Conservation (phyloP, 495 filamentous ascomycete species). For the Xylaria venustula region DNA sequence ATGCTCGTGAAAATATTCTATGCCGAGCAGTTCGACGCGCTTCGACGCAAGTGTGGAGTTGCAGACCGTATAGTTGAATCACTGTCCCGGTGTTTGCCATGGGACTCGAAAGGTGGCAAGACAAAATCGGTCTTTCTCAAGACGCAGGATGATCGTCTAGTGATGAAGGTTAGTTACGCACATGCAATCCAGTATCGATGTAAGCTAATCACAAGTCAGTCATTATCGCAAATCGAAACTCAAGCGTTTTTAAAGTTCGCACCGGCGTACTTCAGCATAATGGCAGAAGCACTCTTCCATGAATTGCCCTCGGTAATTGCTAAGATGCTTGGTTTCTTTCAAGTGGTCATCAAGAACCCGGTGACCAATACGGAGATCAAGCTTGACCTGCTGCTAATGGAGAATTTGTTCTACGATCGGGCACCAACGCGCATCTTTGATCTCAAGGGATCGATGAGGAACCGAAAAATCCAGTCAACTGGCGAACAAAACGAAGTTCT, state of each 20-base stretch:
- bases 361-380: constrained; percentile 90
- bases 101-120: constrained; percentile 98
- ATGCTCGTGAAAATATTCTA: constrained; percentile 99
- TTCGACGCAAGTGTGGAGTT: constrained; percentile 88
- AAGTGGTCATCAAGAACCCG: constrained; percentile 94
- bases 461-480: constrained; percentile 91
- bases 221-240: constrained; percentile 84
- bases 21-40: constrained; percentile 94
- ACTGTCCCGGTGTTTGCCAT: constrained; percentile 90
- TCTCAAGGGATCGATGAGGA: constrained; percentile 97
- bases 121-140: constrained; percentile 98
- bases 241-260: constrained; percentile 92
- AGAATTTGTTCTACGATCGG: constrained; percentile 98
- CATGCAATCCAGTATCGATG: too few species aligned
- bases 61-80: constrained; percentile 93
- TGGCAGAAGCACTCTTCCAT: constrained; percentile 93
- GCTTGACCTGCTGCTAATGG: constrained; percentile 92
- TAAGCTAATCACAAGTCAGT: constrained; percentile 38
- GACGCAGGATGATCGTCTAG: constrained; percentile 90
- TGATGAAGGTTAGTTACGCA: constrained; percentile 59
- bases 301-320: constrained; percentile 96
- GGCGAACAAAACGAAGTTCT: constrained; percentile 95
- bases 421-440: constrained; percentile 92
- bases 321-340: constrained; percentile 99
- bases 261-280: constrained; percentile 94